Percentiles rank a stretch among this genome's conserved stretches.
These are phyloP conservation scores for Colletotrichum abscissum DNA, from an alignment of 2,329 filamentous ascomycete species.

Conservation along the genomic window DNA sequence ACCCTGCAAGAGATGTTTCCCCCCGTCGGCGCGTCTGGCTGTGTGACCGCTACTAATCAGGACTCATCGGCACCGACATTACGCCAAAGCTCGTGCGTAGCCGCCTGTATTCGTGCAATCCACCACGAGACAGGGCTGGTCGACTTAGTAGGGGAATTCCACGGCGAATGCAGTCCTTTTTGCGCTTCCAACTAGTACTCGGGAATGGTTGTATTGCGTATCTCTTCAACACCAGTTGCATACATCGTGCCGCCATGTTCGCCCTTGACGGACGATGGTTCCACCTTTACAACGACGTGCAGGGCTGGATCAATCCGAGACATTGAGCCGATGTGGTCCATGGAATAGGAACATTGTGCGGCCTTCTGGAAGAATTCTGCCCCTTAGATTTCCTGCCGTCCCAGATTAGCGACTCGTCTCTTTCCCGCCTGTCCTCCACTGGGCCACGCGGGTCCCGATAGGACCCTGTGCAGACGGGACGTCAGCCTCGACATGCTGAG, in stretches of 20 bases:
- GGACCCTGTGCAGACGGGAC: slow-evolving; percentile 25
- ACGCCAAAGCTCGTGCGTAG: not conserved
- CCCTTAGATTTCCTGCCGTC: slow-evolving; percentile 28
- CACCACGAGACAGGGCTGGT: not conserved
- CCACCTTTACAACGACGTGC: slow-evolving; percentile 15
- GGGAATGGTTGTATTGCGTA: not conserved
- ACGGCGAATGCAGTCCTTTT: not conserved
- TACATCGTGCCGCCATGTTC: not conserved
- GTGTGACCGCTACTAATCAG: not conserved
- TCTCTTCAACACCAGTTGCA: not conserved
- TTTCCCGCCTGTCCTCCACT: slow-evolving; percentile 21
- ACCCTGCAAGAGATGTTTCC: slow-evolving; percentile 15
- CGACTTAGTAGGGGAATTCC: not conserved
- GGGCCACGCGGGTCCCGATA: slow-evolving; percentile 22
- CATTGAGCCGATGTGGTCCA: slow-evolving; percentile 27
- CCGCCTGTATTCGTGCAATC: too few relatives aligned
- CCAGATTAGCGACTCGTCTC: slow-evolving; percentile 33
- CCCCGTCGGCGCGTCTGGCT: slow-evolving; percentile 1
- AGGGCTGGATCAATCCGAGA: slow-evolving; percentile 29
- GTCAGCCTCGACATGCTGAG: slow-evolving; percentile 19
- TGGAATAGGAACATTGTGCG: slow-evolving; percentile 10
- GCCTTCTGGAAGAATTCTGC: slow-evolving; percentile 32
- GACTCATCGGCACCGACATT: not conserved
- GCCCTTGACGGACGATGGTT: slow-evolving; percentile 8
- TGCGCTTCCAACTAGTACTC: not conserved